phyloP scores from a whole-genome alignment of 331 rosid genomes.

The Telfairia occidentalis region DNA sequence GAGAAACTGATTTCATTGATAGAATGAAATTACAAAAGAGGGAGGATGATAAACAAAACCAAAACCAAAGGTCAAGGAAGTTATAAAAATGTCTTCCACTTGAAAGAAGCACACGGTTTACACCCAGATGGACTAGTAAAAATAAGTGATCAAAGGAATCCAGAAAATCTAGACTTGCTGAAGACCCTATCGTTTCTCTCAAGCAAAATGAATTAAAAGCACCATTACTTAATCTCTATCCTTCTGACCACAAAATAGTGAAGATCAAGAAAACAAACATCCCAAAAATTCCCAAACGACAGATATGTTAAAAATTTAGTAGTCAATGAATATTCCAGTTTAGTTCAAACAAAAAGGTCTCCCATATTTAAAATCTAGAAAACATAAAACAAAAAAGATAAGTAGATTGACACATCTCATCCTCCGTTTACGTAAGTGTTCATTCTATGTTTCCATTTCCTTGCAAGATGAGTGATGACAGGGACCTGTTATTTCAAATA shows the following conservation, averaged over 20 bases:
- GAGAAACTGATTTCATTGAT: background rate
- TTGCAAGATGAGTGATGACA: background rate
- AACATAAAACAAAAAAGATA: background rate
- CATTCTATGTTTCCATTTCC: background rate
- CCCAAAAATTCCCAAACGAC: background rate
- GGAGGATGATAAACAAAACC: background rate
- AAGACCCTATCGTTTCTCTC: background rate
- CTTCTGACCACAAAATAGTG: background rate
- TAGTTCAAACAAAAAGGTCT: background rate
- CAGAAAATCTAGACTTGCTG: background rate
- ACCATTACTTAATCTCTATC: background rate
- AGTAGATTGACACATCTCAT: background rate
- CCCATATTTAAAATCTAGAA: background rate
- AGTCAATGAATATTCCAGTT: background rate
- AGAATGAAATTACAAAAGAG: background rate
- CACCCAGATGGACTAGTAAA: background rate
- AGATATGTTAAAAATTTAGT: background rate
- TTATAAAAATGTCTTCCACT: background rate
- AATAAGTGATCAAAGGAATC: background rate
- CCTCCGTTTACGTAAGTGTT: background rate
- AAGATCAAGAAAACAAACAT: background rate
- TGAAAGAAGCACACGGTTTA: background rate
- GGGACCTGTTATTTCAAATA: background rate
- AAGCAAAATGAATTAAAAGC: background rate
- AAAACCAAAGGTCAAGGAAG: background rate